Base-by-base conservation (phyloP, 2,329 filamentous ascomycete species). In the Ilyonectria destructans region DNA sequence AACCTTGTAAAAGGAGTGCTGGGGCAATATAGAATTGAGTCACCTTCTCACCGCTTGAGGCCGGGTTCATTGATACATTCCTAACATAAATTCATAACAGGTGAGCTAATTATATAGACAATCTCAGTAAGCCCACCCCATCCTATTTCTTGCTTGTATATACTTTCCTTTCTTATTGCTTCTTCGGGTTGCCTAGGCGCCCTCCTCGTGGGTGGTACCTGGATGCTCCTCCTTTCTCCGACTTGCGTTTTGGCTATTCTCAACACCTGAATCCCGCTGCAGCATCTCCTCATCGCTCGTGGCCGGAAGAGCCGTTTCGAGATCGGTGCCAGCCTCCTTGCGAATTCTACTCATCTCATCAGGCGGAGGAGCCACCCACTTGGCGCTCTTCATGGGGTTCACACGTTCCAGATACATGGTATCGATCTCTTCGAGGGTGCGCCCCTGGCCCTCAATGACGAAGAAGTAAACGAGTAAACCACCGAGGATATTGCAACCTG, bases 371-470 rank as follows among this genome's bases (percentile, higher is more conserved):
- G 84, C 77, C 6, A 81, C 71, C 88, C 87, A 93, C 69, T 86
- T 82, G 52, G 82, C 78, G 73, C 89, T 91, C 83, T 89, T 87
- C 82, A 88, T 89, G 0, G 92, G 90, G 71, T 83, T 88, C 19
- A 93, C 90, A 29, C 83, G 82, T 57, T 91, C 84, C 40, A 93
- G 84, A 71, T 94, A 95, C 91, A 93, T 93, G 55, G 90, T 91
- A 74, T 96, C 93, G 62, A 96, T 92, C 79, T 95, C 92, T 81
- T 96, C 93, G 1, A 96, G 85, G 0, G 89, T 91, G 6, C 92
- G 88, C 59, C 91, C 92, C 76, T 93, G 90, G 52, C 88, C 90
- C 78, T 95, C 93, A 63, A 92, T 89, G 59, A 95, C 87, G 79
- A 94, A 94, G 81, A 95, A 93, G 83, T 92, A 95, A 33, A 95